Base-by-base conservation (phyloP, 2,329 filamentous ascomycete species). In the Pochonia chlamydosporia region DNA sequence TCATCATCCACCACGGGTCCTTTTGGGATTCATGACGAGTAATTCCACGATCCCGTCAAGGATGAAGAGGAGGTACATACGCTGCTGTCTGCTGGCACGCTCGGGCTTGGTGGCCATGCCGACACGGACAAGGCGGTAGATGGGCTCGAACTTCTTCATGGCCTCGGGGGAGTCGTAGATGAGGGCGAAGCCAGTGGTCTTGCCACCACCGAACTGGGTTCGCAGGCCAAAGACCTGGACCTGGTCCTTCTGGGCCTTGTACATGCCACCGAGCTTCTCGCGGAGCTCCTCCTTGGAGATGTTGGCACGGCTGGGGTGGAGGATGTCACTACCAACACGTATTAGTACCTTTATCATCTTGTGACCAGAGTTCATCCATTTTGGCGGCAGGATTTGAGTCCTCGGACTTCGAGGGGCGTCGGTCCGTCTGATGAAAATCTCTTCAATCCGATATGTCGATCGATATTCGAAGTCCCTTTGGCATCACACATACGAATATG, bases 71-170 rank as follows among this genome's bases (percentile, higher is more conserved):
- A 44, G 25, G 48, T 54, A 95, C 92, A 70, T 91, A 96, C 93
- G 91, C 79, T 99, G 93, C 80, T 99, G 93, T 84, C 93, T 88
- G 80, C 84, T 89, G 66, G 93, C 84, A 81, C 91, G 92, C 87
- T 99, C 93, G 73, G 89, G 81, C 89, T 97, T 97, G 73, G 74
- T 81, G 68, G 89, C 92, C 64, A 89, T 80, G 70, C 92, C 93
- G 70, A 96, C 89, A 63, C 93, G 85, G 73, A 99, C 83, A 64
- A 96, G 84, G 75, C 93, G 86, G 87, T 96, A 96, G 77, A 87
- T 86, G 66, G 93, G 93, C 85, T 99, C 93, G 76, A 97, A 99
- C 79, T 97, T 97, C 89, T 96, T 96, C 85, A 99, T 85, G 66
- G 91, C 89, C 82, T 99, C 93, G 70, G 84, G 79, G 61, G 89